Percentiles rank a stretch among this genome's conserved stretches.
Conservation (phyloP, 768 basidiomycete genomes). For the Cyclocybe cylindracea region DNA sequence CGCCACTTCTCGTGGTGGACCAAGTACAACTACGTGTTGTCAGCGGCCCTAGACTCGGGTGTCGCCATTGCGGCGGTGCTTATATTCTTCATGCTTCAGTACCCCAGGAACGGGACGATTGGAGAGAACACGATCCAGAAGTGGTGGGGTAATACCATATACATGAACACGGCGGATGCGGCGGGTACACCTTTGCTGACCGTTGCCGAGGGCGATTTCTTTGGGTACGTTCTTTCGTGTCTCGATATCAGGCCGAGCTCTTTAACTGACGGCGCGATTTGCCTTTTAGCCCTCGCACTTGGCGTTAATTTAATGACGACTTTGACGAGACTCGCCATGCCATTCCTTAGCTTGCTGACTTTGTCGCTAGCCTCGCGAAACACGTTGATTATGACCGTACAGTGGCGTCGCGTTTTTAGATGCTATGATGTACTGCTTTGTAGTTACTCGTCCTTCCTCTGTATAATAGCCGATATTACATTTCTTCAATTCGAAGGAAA, state of each 20-base stretch:
- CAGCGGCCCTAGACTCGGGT: conserved; percentile 73
- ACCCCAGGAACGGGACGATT: conserved; percentile 60
- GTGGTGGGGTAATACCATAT: conserved; percentile 77
- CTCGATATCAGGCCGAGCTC: background rate
- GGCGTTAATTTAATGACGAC: conserved; percentile 13
- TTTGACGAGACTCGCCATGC: background rate
- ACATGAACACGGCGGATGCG: conserved; percentile 41
- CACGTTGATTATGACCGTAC: too few relatives aligned
- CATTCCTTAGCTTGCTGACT: background rate
- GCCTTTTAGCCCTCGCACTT: conserved; percentile 17
- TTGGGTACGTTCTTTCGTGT: conserved; percentile 16
- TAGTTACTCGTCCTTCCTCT: too few relatives aligned
- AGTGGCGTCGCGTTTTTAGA: too few relatives aligned
- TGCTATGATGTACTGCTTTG: too few relatives aligned
- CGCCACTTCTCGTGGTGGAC: conserved; percentile 69
- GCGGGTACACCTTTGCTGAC: conserved; percentile 34
- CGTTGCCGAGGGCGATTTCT: conserved; percentile 23
- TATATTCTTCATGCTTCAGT: conserved; percentile 67
- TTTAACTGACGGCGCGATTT: background rate
- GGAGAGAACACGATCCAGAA: conserved; percentile 49
- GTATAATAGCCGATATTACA: too few relatives aligned
- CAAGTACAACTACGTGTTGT: conserved; percentile 73
- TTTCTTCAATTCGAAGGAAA: too few relatives aligned
- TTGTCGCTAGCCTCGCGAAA: too few relatives aligned
- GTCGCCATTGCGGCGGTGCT: conserved; percentile 55